Base-by-base conservation (phyloP, 768 basidiomycete species). In the Lactarius vividus region DNA sequence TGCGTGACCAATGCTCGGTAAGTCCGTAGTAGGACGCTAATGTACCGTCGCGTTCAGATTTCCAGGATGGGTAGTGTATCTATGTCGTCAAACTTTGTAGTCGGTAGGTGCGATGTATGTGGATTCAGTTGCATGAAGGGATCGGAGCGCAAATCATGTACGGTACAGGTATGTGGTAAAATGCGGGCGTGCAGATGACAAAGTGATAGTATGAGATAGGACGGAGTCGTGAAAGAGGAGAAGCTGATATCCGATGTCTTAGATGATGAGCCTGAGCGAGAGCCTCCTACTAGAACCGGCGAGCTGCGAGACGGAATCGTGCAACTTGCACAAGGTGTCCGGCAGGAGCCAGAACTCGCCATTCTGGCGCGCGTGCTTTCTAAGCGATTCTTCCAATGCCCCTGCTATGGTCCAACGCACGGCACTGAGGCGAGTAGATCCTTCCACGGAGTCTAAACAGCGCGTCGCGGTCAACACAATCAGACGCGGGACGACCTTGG, bases 341-440 rank as follows among this genome's bases (percentile, higher is more conserved):
- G 35, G 42, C 13, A 31, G 20, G 23, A 40, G 23, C 37, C 31
- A 29, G 56, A 66, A 66, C 46, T 52, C 29, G 44, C 56, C 65
- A 2, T 2, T 33, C 28, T 52, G 55, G 28, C 65, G 56, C 29
- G 55, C 31, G 18, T 18, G 37, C 23, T 31, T 49, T 16, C 28
- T 46, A 0, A 66, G 49, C n/a, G 39, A 16, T 9, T 33, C 39
- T 2, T 49, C 23, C n/a, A 57, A 23, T 2, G 1, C 37, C 16
- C 55, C 44, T 10, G 60, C 60, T 7, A 57, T 18, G 1, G 55
- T 42, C 65, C 65, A 66, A 29, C 65, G 65, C 35, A 66, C n/a
- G 13, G 65, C 60, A 20, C 60, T 28, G 10, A 66, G 56, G 9
- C 55, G 61, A 15, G 65, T 46, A 7, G 65, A 35, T 42, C 56